phyloP scores from a whole-genome alignment of 176 grass and related monocot species.

The Rhynchospora pubera region DNA sequence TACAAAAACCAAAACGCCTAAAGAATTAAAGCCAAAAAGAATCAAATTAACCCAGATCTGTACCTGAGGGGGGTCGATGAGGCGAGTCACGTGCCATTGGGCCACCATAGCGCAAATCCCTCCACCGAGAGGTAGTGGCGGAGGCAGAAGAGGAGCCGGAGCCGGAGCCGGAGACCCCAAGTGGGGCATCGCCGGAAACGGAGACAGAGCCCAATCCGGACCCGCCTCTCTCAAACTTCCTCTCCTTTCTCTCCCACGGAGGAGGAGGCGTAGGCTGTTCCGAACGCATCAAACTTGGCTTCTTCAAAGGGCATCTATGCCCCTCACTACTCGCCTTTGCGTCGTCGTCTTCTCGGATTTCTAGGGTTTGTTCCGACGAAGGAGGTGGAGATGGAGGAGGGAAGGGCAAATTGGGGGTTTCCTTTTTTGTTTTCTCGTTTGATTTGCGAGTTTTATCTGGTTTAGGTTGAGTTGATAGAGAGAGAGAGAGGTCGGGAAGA shows the following conservation, averaged over 20 bases:
- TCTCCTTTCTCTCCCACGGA: slow-evolving; percentile 9
- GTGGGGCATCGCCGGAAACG: not conserved
- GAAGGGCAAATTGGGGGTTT: not conserved
- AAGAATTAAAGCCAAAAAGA: not conserved
- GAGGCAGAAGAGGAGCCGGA: not conserved
- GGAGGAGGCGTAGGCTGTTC: slow-evolving; percentile 1
- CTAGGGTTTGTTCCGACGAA: not conserved
- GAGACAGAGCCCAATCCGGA: not conserved
- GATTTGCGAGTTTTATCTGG: not conserved
- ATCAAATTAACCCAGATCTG: slow-evolving; percentile 14
- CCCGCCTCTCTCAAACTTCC: not conserved
- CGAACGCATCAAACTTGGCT: slow-evolving; percentile 17
- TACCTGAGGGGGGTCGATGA: not conserved
- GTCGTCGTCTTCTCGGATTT: not conserved
- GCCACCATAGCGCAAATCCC: not conserved
- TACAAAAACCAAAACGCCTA: not conserved
- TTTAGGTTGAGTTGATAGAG: not conserved
- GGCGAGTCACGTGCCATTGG: not conserved
- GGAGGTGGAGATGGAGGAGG: not conserved
- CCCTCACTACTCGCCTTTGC: not conserved
- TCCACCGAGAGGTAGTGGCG: not conserved
- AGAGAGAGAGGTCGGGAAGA: not conserved
- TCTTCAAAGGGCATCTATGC: slow-evolving; percentile 19
- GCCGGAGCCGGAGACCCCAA: not conserved
- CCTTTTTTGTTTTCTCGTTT: not conserved